Percentiles rank a stretch among this genome's conserved stretches.
phyloP scores from a whole-genome alignment of 495 filamentous ascomycete species.

The Aspergillus conjunctus region DNA sequence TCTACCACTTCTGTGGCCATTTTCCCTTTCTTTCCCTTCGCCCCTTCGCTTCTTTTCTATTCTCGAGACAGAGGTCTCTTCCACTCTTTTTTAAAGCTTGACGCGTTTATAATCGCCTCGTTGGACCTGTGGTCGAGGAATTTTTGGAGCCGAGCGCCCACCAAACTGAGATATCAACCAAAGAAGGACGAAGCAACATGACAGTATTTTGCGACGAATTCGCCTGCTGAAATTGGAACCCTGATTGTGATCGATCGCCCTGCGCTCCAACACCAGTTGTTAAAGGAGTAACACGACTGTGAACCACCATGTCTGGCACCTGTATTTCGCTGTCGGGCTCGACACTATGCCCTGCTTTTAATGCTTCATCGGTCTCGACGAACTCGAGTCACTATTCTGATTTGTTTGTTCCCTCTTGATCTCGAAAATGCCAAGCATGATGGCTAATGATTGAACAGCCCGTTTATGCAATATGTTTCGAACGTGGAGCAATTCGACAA shows the following conservation, averaged over 20 bases:
- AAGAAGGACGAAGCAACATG: slow-evolving; percentile 19
- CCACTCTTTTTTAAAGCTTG: slow-evolving; percentile 30
- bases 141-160: not conserved
- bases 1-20: slow-evolving; percentile 20
- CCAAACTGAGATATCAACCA: not conserved
- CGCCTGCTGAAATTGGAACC: slow-evolving; percentile 8
- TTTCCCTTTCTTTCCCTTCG: slow-evolving; percentile 10
- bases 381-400: slow-evolving; percentile 60
- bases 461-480: slow-evolving; percentile 83
- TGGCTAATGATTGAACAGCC: slow-evolving; percentile 56
- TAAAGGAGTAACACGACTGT: not conserved
- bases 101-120: slow-evolving; percentile 15
- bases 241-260: slow-evolving; percentile 8
- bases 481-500: slow-evolving; percentile 76
- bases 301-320: slow-evolving; percentile 40
- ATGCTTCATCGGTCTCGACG: slow-evolving; percentile 77
- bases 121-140: slow-evolving; percentile 26
- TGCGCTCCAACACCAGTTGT: not conserved
- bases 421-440: slow-evolving; percentile 6
- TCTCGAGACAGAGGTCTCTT: slow-evolving; percentile 15
- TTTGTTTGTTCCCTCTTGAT: slow-evolving; percentile 66
- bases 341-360: slow-evolving; percentile 81
- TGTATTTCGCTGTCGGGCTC: slow-evolving; percentile 85
- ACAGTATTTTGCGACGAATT: slow-evolving; percentile 9
- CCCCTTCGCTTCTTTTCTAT: slow-evolving; percentile 9